Evolutionary conservation across 2,329 filamentous ascomycete genomes (phyloP), one percentile per base, ranked within the genome.

Genomic region (Phyllosticta citrichinensis): DNA sequence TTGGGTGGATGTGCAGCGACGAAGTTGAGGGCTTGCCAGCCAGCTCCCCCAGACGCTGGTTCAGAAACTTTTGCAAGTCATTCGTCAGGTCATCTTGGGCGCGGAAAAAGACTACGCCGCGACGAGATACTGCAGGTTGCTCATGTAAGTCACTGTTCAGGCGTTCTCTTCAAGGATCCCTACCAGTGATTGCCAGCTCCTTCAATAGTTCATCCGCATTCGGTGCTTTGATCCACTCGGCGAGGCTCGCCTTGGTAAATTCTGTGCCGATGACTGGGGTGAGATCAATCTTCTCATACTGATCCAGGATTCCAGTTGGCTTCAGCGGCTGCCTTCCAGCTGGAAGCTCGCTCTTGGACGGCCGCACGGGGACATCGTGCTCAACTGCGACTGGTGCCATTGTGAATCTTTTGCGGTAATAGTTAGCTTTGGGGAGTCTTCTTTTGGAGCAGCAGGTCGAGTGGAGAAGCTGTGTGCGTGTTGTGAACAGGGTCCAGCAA

Each of bases 181-280:
- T 65, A 71, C 71, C 71, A 12, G 70, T 69, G 30, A 73, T 68
- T 3, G 85, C 87, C 0, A 90, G 75, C 66, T 89, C 87, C 0
- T 83, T 79, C 24, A 89, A 69, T 20, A 87, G 74, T 53, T 84
- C 81, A 58, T 89, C 85, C 0, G 83, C 77, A 67, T 88, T 85
- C 0, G 81, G 76, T 0, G 83, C 81, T 27, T 83, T 75, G 5
- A 89, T 75, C 50, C 89, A 84, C 35, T 89, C 84, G 5, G 80
- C 80, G 0, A 87, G 75, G 63, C 85, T 81, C 35, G 81, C 66
- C 14, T 77, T 78, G n/a, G 79, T 75, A 63, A 80, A 87, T 67
- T 87, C 85, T 6, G 79, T 78, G 4, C 85, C 85, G 61, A 87
- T 86, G 52, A 80, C 73, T 0, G 84, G 84, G 1, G 84, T 87